phyloP scores from a whole-genome alignment of 1,284 basidiomycete genomes.

The Coniferiporia sulphurascens region DNA sequence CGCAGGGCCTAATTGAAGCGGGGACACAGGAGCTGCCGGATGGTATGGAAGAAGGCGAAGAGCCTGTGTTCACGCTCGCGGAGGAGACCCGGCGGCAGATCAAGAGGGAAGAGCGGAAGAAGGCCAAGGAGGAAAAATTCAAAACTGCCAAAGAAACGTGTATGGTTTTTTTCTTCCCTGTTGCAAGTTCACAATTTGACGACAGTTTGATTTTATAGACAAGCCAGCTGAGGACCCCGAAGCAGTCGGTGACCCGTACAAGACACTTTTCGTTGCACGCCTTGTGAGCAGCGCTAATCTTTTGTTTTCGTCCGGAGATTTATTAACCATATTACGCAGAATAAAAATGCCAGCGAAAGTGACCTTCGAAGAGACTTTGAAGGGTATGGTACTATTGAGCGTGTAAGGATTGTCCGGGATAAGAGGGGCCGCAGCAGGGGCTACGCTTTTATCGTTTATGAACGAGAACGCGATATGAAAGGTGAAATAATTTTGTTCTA shows the following conservation, averaged over 20 bases:
- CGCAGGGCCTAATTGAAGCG: slow-evolving; percentile 56
- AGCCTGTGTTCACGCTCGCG: slow-evolving; percentile 69
- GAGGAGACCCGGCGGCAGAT: slow-evolving; percentile 78
- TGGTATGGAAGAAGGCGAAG: slow-evolving; percentile 75
- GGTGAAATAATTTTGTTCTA: slow-evolving; percentile 42
- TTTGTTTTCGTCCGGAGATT: not conserved
- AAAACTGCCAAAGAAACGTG: slow-evolving; percentile 79
- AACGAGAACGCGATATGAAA: slow-evolving; percentile 99
- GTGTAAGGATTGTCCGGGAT: slow-evolving; percentile 87
- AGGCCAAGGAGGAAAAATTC: slow-evolving; percentile 75
- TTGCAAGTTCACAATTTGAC: slow-evolving; percentile 16
- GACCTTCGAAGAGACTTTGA: slow-evolving; percentile 95
- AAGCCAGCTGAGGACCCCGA: slow-evolving; percentile 89
- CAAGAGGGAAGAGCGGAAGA: slow-evolving; percentile 74
- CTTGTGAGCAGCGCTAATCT: slow-evolving; percentile 51
- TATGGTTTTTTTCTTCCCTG: slow-evolving; percentile 36
- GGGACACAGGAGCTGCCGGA: slow-evolving; percentile 44
- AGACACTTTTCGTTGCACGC: slow-evolving; percentile 94
- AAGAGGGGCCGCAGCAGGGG: slow-evolving; percentile 83
- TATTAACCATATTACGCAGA: slow-evolving; percentile 40
- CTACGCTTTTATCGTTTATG: slow-evolving; percentile 97
- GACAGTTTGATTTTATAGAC: slow-evolving; percentile 44
- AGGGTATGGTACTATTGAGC: slow-evolving; percentile 90
- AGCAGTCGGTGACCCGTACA: slow-evolving; percentile 97
- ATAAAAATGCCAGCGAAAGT: slow-evolving; percentile 84